A percentile compares a stretch with the other conserved stretches of the same genome.
Conservation (phyloP, 352 stramenopile species). For the Phytophthora chlamydospora region DNA sequence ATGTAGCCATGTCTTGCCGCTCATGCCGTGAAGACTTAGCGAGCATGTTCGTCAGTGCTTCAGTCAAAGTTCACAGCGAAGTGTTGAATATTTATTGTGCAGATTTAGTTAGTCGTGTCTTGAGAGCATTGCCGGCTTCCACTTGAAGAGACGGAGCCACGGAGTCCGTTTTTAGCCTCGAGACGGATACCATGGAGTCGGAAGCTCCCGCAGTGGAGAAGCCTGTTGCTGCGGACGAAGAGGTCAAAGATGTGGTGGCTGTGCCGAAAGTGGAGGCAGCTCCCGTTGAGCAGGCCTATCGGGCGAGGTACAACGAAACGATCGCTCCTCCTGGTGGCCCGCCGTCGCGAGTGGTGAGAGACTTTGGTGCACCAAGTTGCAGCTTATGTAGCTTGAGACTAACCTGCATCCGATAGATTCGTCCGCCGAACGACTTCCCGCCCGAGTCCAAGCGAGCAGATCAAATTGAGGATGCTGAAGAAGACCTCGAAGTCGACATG, state of each 20-base stretch:
- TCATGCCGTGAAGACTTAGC: no score
- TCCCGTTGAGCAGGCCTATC: slow-evolving; percentile 44
- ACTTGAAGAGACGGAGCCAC: slow-evolving; percentile 9
- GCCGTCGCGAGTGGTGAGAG: slow-evolving; percentile 44
- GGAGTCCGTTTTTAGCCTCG: slow-evolving; percentile 5
- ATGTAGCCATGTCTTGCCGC: no score
- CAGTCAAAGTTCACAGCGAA: no score
- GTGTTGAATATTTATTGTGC: no score
- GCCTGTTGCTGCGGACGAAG: neutral
- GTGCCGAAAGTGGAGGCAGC: slow-evolving; percentile 1
- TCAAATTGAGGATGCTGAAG: slow-evolving; percentile 74
- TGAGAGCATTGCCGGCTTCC: no score
- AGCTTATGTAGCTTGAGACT: neutral
- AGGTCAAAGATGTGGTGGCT: neutral
- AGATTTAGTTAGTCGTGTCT: no score
- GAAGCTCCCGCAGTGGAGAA: slow-evolving; percentile 15
- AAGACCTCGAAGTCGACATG: slow-evolving; percentile 82
- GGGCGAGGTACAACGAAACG: slow-evolving; percentile 61
- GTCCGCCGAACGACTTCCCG: slow-evolving; percentile 62
- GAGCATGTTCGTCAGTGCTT: no score
- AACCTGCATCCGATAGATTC: slow-evolving; percentile 38
- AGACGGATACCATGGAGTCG: slow-evolving; percentile 16
- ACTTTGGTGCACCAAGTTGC: neutral
- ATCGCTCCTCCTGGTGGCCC: slow-evolving; percentile 49
- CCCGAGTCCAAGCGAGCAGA: slow-evolving; percentile 79